Base-by-base conservation (phyloP, 129 eudicot genomes). In the Cynara cardunculus region DNA sequence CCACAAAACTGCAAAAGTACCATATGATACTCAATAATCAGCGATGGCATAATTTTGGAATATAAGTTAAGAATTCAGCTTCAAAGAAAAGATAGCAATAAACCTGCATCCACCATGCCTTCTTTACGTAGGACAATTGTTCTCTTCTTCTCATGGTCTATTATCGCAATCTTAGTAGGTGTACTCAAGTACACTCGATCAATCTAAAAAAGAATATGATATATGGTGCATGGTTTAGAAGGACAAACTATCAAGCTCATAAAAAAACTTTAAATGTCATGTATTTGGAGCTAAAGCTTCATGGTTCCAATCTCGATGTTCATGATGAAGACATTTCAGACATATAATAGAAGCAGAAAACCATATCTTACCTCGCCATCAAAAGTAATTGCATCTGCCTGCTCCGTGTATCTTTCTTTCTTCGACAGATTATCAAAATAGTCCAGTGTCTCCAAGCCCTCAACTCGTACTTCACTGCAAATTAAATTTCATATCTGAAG, bases 401-500 rank as follows among this genome's bases (percentile, higher is more conserved):
- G 97, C 87, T 94, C 99, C 13, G 97, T 94, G 85, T 77, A 89
- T 87, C 99, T 86, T 71, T 89, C 91, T 76, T 86, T 87, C 72
- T 78, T 77, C 74, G 27, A 25, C 82, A 92, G 69, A 84, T 92
- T 90, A 78, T 94, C 99, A 28, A 94, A 84, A 88, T 92, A 94
- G 82, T 94, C 97, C 46, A 94, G 94, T 46, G 97, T 94, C 88
- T 94, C 99, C 81, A 94, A 84, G 70, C 99, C 99, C 90, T 94
- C 99, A 78, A 94, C 92, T 25, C 99, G 96, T 84, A 94, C 99
- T 89, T 94, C 99, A 85, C 99, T 94, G 91, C 86, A 88, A 88
- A 85, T 72, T 49, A 81, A 84, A 86, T 44, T 76, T 85, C 34
- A 34, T 82, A 76, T 83, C 13, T 84, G 34, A 80, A 80, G 26